A percentile compares a stretch with the other conserved stretches of the same genome.
Evolutionary conservation across 345 rosid genomes (phyloP).

Genomic region (Pseudoturritis turrita): DNA sequence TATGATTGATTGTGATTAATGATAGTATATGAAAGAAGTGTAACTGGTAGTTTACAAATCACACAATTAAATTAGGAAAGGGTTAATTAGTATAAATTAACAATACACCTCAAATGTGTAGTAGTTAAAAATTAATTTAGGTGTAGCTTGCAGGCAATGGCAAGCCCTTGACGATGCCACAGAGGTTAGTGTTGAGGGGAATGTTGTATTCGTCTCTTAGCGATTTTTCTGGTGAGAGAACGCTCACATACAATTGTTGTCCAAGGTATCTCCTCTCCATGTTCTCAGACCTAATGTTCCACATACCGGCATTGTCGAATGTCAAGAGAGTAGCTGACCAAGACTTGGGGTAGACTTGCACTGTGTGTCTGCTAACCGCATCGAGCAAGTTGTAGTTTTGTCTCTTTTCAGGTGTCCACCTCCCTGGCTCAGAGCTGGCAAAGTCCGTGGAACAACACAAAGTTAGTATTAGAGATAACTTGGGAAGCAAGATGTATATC

Average conservation of each 20-base stretch:
- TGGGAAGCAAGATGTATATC: neutral
- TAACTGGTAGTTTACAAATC: neutral
- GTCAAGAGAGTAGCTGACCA: constrained; percentile 80
- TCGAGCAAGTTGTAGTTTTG: constrained; percentile 67
- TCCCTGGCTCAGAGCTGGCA: constrained; percentile 59
- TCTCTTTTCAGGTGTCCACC: constrained; percentile 71
- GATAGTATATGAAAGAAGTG: neutral
- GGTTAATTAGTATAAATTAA: constrained; percentile 25
- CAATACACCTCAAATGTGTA: neutral
- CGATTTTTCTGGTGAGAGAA: constrained; percentile 55
- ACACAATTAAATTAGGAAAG: constrained; percentile 13
- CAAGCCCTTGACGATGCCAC: constrained; percentile 55
- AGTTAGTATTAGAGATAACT: too few relatives aligned
- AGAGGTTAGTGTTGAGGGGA: constrained; percentile 50
- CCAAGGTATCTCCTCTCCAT: constrained; percentile 66
- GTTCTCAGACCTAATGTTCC: constrained; percentile 74
- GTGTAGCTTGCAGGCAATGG: constrained; percentile 56
- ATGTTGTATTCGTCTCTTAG: constrained; percentile 80
- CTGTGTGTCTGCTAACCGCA: constrained; percentile 75
- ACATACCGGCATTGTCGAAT: constrained; percentile 82
- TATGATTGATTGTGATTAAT: neutral
- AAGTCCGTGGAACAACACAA: too few relatives aligned
- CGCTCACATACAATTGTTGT: constrained; percentile 61
- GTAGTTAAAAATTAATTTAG: neutral
- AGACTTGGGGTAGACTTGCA: constrained; percentile 76